Evolutionary conservation across 2,329 filamentous ascomycete species (phyloP), one percentile per base, ranked within the genome.

Genomic region (Daldinia eschscholtzii): DNA sequence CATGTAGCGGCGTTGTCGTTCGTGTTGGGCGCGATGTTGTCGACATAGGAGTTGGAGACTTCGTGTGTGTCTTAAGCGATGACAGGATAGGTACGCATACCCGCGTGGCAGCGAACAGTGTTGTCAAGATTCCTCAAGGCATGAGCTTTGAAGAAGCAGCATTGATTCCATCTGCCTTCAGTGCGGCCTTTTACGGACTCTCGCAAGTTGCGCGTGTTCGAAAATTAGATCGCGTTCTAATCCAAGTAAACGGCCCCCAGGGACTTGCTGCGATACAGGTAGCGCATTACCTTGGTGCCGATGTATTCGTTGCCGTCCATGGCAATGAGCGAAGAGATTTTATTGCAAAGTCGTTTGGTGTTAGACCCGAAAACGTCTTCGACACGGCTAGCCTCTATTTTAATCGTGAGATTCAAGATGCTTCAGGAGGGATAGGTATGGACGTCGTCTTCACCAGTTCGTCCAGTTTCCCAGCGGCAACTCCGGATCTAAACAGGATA

Each of bases 191-290:
- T 56, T 70, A 72, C 30, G 67, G 67, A 10, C 64, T 72, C 28
- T 65, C 57, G 6, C 70, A 70, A 48, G 67, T 70, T n/a, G 64
- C 65, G 28, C 61, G 70, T 30, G 46, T 72, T 59, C 67, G 61
- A 65, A 71, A 69, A 41, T 69, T 58, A 20, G 65, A 72, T 30
- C 66, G 65, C 10, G 55, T 72, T 12, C 68, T 72, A 9, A 67
- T 72, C 59, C 68, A 68, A 20, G 33, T 69, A 61, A 69, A 57
- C 30, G 59, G 58, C 35, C 56, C 60, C 12, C 52, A 69, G n/a
- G 70, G 70, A 28, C 55, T 71, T 41, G 70, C 70, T 28, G 68
- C 70, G 10, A 70, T 72, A 62, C 70, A 72, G 35, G 52, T 72
- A 39, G 70, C 65, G 1, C 57, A 67, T 30, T 20, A 67, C 35